A percentile compares a stretch with the other conserved stretches of the same genome.
These are phyloP conservation scores for Microthyrium microscopicum DNA, from an alignment of 2,329 filamentous ascomycete species.

Conservation along the genomic window DNA sequence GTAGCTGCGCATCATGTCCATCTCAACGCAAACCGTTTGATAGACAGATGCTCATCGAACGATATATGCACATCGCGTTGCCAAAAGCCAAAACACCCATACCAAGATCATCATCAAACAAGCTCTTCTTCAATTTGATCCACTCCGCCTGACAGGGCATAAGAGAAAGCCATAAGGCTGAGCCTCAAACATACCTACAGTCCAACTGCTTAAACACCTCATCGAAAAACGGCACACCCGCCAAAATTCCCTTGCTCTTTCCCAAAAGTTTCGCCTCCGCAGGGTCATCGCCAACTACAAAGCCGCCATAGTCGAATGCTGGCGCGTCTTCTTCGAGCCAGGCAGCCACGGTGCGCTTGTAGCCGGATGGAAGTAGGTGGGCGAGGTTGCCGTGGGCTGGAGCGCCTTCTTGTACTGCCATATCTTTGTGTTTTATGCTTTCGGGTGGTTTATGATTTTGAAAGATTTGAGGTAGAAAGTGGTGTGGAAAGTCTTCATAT, in stretches of 20 bases:
- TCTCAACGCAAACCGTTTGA: no score
- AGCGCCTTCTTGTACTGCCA: slow-evolving; percentile 29
- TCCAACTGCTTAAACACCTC: slow-evolving; percentile 83
- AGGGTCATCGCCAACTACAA: slow-evolving; percentile 64
- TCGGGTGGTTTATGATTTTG: no score
- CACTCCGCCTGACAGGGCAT: background rate
- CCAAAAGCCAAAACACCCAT: no score
- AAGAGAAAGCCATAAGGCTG: slow-evolving; percentile 5
- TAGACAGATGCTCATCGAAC: no score
- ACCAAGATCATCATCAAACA: no score
- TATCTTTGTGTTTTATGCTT: no score
- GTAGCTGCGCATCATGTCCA: no score
- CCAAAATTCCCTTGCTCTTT: slow-evolving; percentile 37
- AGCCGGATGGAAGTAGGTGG: slow-evolving; percentile 69
- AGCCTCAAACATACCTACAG: slow-evolving; percentile 43
- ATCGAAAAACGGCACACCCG: slow-evolving; percentile 86
- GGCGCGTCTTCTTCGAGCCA: slow-evolving; percentile 97
- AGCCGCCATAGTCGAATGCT: slow-evolving; percentile 92
- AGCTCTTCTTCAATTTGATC: no score
- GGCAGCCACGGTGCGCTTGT: slow-evolving; percentile 60
- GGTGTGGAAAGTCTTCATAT: no score
- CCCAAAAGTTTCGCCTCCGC: slow-evolving; percentile 36
- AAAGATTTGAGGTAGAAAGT: no score
- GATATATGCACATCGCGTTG: no score
- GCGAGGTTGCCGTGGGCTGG: slow-evolving; percentile 41